Evolutionary conservation across 208 protist genomes (phyloP).

Genomic region (Lotmaria passim): DNA sequence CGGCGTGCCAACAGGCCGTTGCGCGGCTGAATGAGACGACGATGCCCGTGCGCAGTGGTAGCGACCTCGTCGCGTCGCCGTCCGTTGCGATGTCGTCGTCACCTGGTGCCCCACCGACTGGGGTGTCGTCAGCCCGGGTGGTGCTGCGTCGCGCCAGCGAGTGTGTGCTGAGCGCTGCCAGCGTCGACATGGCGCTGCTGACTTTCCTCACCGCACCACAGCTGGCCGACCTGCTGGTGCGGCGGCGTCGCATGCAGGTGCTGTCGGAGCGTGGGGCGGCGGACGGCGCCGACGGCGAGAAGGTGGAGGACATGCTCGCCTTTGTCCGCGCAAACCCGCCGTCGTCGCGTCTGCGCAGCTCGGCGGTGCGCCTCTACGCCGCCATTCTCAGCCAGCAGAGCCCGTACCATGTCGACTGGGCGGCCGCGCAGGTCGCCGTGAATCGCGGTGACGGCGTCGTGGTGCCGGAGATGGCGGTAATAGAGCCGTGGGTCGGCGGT

Average conservation of each 20-base stretch:
- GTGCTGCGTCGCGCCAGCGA: constrained; percentile 21
- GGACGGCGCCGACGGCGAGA: constrained; percentile 1
- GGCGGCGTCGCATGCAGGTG: constrained; percentile 7
- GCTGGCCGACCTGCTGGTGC: constrained; percentile 25
- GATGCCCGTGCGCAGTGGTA: not conserved
- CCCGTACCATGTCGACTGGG: constrained; percentile 52
- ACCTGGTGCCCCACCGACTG: not conserved
- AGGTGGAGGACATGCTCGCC: constrained; percentile 10
- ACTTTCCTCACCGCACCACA: constrained; percentile 27
- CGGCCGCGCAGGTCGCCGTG: constrained; percentile 33
- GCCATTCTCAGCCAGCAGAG: constrained; percentile 41
- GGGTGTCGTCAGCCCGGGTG: not conserved
- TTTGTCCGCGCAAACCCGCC: constrained; percentile 7
- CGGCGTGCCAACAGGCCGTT: constrained; percentile 19
- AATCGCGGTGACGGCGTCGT: constrained; percentile 46
- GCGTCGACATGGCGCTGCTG: constrained; percentile 23
- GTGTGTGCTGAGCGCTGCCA: constrained; percentile 9
- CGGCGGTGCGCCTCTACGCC: constrained; percentile 38
- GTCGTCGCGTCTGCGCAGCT: constrained; percentile 8
- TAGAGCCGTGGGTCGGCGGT: constrained; percentile 25
- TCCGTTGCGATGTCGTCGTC: not conserved
- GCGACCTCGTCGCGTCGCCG: not conserved
- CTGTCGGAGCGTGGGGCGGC: not conserved
- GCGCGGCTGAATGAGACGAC: constrained; percentile 1
- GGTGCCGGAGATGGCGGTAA: constrained; percentile 44